phyloP scores from a whole-genome alignment of 345 rosid genomes.

The Populus pruinosa region DNA sequence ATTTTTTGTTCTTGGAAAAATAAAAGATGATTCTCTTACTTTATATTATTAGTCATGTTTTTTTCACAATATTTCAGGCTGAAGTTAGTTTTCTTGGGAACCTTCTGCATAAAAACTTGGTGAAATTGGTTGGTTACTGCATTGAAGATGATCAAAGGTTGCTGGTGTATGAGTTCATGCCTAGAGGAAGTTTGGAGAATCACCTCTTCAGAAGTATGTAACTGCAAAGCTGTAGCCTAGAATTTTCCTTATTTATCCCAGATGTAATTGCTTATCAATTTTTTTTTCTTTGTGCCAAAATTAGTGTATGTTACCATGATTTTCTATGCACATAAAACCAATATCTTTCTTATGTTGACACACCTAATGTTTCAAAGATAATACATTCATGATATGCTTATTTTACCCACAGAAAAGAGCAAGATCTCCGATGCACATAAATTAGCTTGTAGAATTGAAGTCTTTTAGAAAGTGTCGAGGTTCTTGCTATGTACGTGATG shows the following conservation, averaged over 20 bases:
- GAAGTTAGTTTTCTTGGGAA: slow-evolving; percentile 32
- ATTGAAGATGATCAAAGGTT: slow-evolving; percentile 33
- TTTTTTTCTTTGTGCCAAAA: not conserved
- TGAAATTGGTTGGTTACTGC: slow-evolving; percentile 31
- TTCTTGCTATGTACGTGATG: not conserved
- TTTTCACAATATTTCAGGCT: slow-evolving; percentile 14
- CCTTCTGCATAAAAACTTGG: slow-evolving; percentile 31
- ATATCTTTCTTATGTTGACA: not conserved
- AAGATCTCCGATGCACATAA: not conserved
- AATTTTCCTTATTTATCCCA: not conserved
- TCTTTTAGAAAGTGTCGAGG: not conserved
- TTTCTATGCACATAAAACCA: not conserved
- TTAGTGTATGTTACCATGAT: not conserved
- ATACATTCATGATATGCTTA: not conserved
- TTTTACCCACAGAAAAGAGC: not conserved
- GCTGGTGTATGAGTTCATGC: slow-evolving; percentile 30
- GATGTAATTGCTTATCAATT: not conserved
- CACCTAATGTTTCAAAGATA: not conserved
- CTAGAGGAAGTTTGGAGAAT: slow-evolving; percentile 33
- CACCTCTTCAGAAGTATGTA: slow-evolving; percentile 35
- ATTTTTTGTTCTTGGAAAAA: slow-evolving; percentile 1
- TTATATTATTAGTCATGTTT: not conserved
- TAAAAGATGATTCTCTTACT: not conserved
- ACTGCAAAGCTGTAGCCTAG: not conserved
- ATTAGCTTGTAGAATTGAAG: not conserved